Conservation (phyloP, 331 rosid species). For the Saraca asoca region DNA sequence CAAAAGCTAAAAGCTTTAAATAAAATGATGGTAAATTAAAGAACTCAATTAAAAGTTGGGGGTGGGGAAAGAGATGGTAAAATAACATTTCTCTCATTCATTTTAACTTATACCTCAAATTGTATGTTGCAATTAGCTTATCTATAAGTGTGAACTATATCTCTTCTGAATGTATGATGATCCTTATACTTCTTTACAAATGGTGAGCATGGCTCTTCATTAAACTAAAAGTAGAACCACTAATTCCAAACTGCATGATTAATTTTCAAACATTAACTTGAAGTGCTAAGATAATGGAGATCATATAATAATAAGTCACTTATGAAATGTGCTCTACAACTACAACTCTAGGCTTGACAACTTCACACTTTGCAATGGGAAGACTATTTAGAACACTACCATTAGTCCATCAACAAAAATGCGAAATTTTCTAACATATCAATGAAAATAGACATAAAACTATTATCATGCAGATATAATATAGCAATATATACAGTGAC, state of each 20-base stretch:
- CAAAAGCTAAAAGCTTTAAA: not conserved
- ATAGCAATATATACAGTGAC: not conserved
- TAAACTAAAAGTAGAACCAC: slow-evolving; percentile 62
- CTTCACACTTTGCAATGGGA: slow-evolving; percentile 97
- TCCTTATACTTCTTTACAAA: slow-evolving; percentile 98
- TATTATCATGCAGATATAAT: not conserved
- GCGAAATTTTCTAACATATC: not conserved
- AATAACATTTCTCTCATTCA: not conserved
- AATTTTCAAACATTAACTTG: not conserved
- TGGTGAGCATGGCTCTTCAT: slow-evolving; percentile 98
- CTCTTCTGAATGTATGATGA: slow-evolving; percentile 99
- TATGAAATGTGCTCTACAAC: slow-evolving; percentile 98
- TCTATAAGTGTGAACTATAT: slow-evolving; percentile 41
- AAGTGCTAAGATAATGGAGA: not conserved
- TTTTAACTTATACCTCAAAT: not conserved
- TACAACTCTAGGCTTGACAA: slow-evolving; percentile 96
- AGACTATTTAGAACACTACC: slow-evolving; percentile 97
- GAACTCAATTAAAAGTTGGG: not conserved
- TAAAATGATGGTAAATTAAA: slow-evolving; percentile 15
- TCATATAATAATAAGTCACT: slow-evolving; percentile 44
- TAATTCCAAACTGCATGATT: slow-evolving; percentile 16
- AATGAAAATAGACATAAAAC: too few relatives aligned
- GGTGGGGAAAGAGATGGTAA: not conserved
- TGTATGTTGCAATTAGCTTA: not conserved
- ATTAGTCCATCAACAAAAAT: slow-evolving; percentile 63